Evolutionary conservation across 2,329 filamentous ascomycete genomes (phyloP).

Genomic region (Pseudogymnoascus sp.): DNA sequence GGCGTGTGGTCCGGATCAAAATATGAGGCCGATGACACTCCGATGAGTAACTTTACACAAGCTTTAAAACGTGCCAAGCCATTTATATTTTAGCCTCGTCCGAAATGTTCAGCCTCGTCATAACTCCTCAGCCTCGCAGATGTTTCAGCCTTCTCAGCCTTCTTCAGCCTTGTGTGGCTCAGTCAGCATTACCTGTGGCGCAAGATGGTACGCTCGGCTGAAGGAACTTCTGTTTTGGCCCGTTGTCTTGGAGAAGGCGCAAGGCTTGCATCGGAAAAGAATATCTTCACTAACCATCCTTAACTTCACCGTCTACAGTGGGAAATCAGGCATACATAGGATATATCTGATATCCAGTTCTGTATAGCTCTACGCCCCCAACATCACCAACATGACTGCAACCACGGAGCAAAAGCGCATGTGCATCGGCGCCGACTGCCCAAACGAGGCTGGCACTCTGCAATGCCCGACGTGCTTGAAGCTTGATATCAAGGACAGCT

Average conservation of each 20-base stretch:
- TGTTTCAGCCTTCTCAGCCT: background rate
- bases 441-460: slow-evolving; percentile 74
- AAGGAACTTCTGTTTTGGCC: background rate
- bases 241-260: background rate
- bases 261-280: background rate
- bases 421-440: slow-evolving; percentile 77
- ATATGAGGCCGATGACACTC: background rate
- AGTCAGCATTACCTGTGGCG: background rate
- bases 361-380: background rate
- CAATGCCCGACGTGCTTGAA: slow-evolving; percentile 96
- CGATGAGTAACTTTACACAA: background rate
- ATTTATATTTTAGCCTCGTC: background rate
- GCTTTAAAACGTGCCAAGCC: background rate
- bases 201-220: background rate
- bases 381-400: background rate
- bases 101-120: background rate
- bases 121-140: background rate
- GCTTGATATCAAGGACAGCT: slow-evolving; percentile 78
- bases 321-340: background rate
- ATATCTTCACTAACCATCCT: background rate
- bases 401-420: slow-evolving; percentile 44
- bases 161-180: background rate
- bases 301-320: background rate
- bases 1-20: background rate
- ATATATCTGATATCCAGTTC: background rate